phyloP scores from a whole-genome alignment of 2,329 filamentous ascomycete species.

The Tolypocladium cylindrosporum region DNA sequence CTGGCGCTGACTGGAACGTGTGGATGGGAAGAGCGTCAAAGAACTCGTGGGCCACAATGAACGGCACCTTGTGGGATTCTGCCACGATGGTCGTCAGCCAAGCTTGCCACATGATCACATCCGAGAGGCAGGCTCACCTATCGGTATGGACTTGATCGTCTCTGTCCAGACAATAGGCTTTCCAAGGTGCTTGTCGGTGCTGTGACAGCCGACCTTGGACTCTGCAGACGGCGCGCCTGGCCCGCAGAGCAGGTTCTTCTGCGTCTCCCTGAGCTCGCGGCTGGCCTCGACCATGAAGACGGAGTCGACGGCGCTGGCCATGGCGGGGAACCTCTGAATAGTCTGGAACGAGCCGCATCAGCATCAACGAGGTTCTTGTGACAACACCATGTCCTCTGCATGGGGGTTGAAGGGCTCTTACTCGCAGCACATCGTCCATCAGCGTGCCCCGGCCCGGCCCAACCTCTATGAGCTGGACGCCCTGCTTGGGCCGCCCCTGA shows the following conservation, averaged over 20 bases:
- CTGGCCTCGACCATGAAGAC: conserved; percentile 96
- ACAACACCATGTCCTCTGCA: too few species aligned
- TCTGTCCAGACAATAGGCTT: conserved; percentile 85
- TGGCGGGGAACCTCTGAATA: conserved; percentile 69
- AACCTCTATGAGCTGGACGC: conserved; percentile 85
- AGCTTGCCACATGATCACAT: background rate
- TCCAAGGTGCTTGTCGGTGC: conserved; percentile 63
- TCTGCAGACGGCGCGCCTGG: conserved; percentile 55
- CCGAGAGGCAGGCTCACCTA: conserved; percentile 34
- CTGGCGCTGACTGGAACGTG: conserved; percentile 69
- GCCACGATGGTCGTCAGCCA: background rate
- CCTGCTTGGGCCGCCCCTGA: conserved; percentile 63
- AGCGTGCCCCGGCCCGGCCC: conserved; percentile 89
- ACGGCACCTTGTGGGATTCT: conserved; percentile 66
- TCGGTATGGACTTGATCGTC: conserved; percentile 73
- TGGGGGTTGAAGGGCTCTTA: conserved; percentile 30
- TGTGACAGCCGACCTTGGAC: conserved; percentile 63
- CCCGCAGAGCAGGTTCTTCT: conserved; percentile 75
- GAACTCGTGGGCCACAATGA: conserved; percentile 96
- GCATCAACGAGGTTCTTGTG: background rate
- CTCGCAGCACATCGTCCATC: conserved; percentile 92
- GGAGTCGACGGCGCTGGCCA: conserved; percentile 69
- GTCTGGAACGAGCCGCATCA: conserved; percentile 42
- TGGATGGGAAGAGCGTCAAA: conserved; percentile 97
- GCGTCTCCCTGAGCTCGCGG: conserved; percentile 61